Percentiles rank a stretch among this genome's conserved stretches.
Conservation (phyloP, 148 eudicot genomes). For the Silene uniflora region DNA sequence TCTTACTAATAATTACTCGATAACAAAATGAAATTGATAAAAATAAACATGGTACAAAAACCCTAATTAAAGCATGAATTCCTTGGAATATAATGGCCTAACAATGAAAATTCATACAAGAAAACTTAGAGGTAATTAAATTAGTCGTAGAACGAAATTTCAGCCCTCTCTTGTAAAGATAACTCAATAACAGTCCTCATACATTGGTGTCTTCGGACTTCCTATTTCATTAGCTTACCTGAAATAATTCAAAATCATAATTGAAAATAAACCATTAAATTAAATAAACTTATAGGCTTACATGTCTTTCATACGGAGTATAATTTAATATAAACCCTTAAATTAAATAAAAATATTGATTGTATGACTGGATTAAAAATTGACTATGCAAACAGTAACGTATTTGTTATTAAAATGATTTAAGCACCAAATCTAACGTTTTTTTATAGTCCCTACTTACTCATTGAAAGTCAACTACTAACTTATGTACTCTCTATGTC, state of each 20-base stretch:
- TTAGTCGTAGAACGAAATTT: not conserved
- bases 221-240: conserved; percentile 18
- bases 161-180: conserved; percentile 13
- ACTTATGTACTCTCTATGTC: too few relatives aligned
- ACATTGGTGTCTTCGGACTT: not conserved
- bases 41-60: conserved; percentile 11
- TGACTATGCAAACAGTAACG: too few relatives aligned
- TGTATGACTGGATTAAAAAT: too few relatives aligned
- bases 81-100: not conserved
- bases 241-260: not conserved
- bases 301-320: too few relatives aligned
- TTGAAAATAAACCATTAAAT: too few relatives aligned
- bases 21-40: conserved; percentile 24
- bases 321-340: too few relatives aligned
- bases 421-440: too few relatives aligned
- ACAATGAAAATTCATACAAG: conserved; percentile 8
- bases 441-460: too few relatives aligned
- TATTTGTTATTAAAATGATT: too few relatives aligned
- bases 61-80: conserved; percentile 15
- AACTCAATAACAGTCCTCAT: conserved; percentile 3
- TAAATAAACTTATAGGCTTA: too few relatives aligned
- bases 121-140: conserved; percentile 13
- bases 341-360: too few relatives aligned
- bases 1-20: conserved; percentile 14
- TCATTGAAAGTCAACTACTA: too few relatives aligned